Evolutionary conservation across 163 green algal genomes (phyloP).

Genomic region (Chlamydomonas reinhardtii): DNA sequence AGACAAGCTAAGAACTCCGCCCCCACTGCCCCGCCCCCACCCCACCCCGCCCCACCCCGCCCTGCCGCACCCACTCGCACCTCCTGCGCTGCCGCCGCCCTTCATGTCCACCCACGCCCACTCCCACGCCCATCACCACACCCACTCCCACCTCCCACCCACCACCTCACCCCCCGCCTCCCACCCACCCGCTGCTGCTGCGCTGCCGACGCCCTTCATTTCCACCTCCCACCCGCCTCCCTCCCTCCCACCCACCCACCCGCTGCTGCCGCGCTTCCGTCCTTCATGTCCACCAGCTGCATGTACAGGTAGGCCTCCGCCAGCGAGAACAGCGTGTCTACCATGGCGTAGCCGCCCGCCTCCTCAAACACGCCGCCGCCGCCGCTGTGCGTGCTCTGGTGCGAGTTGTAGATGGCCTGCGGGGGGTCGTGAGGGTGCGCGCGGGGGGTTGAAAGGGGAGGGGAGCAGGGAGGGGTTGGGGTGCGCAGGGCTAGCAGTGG

Average conservation of each 20-base stretch:
- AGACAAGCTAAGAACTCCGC: too few species aligned
- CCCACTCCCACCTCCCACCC: slow-evolving; percentile 75
- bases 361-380: slow-evolving; percentile 82
- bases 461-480: background rate
- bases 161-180: slow-evolving; percentile 82
- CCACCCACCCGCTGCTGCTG: too few species aligned
- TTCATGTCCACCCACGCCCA: background rate
- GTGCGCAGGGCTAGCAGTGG: background rate
- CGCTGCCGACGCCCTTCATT: too few species aligned
- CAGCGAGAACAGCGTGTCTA: slow-evolving; percentile 98
- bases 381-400: slow-evolving; percentile 53
- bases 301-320: slow-evolving; percentile 97
- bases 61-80: too few species aligned
- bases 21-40: background rate
- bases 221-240: background rate
- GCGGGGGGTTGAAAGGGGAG: background rate
- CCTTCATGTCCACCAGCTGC: slow-evolving; percentile 90
- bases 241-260: background rate
- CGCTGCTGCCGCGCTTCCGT: background rate
- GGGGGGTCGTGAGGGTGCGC: background rate
- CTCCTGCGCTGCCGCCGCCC: too few species aligned
- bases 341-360: slow-evolving; percentile 81
- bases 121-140: slow-evolving; percentile 86
- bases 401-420: slow-evolving; percentile 53
- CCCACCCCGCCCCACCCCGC: too few species aligned